Conservation (phyloP, 495 filamentous ascomycete genomes). For the Trichoderma parareesei region DNA sequence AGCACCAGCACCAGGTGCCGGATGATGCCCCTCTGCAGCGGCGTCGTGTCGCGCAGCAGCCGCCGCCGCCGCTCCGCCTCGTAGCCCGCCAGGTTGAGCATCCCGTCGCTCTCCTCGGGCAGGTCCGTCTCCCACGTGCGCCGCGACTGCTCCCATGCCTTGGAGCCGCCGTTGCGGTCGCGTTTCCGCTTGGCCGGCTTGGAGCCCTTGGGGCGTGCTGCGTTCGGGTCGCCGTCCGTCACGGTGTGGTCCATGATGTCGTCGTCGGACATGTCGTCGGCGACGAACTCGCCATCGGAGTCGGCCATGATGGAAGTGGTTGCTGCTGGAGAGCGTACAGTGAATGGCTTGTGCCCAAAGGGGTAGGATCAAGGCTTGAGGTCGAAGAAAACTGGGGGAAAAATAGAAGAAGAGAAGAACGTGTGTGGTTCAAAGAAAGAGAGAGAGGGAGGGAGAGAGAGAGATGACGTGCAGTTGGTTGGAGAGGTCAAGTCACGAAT, state of each 20-base stretch:
- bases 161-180: conserved; percentile 22
- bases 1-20: conserved; percentile 84
- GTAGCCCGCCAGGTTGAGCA: conserved; percentile 27
- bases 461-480: not conserved
- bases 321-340: not conserved
- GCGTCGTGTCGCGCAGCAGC: conserved; percentile 83
- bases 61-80: conserved; percentile 41
- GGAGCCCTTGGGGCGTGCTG: not conserved
- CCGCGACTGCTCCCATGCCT: conserved; percentile 41
- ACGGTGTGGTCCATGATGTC: conserved; percentile 52
- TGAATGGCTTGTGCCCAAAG: not conserved
- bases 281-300: conserved; percentile 79
- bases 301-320: conserved; percentile 48
- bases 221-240: conserved; percentile 14
- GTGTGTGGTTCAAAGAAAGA: not conserved
- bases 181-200: conserved; percentile 18
- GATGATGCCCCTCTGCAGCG: conserved; percentile 92
- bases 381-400: not conserved
- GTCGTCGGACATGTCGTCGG: conserved; percentile 64
- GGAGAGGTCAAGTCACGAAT: not conserved
- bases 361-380: not conserved
- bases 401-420: not conserved
- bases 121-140: conserved; percentile 40
- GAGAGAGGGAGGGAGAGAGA: not conserved
- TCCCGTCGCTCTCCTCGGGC: conserved; percentile 32